Base-by-base conservation (phyloP, 768 basidiomycete species). In the Rhizopogon sp. region DNA sequence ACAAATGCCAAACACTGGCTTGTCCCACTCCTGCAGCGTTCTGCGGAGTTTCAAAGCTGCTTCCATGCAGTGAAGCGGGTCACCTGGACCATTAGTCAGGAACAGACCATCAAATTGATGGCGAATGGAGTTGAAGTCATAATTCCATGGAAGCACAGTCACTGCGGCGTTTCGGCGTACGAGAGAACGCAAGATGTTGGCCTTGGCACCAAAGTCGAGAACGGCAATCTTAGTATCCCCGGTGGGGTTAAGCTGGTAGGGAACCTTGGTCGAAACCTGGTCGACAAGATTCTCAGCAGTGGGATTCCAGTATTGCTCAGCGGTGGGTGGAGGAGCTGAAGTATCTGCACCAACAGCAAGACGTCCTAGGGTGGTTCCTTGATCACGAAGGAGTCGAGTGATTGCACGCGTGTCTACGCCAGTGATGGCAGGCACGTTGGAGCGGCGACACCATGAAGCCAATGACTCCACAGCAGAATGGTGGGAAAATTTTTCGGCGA, bases 331-430 rank as follows among this genome's bases (percentile, higher is more conserved):
- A 39, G 85, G 76, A 11, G 79, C 73, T 1, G 78, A 75, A 16
- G 78, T 77, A 59, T 93, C 93, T 0, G 78, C 67, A 3, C 96
- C 97, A 44, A 97, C 70, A 28, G 93, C 91, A 37, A 99, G 75
- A 49, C 88, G 87, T 45, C 96, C 96, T 9, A 98, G 87, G 1
- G 96, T 99, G 10, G 96, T 98, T 41, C 97, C 97, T 63, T 98
- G 94, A 66, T 98, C 93, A 61, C 97, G 92, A 45, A 99, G 80
- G 4, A 99, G 79, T 25, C 81, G 80, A 10, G 97, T 99, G 66
- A 99, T 90, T 16, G 97, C 97, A 53, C 96, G 92, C 31, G 97
- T 99, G 68, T 98, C 97, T 59, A 98, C 93, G 29, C 95, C 96
- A 4, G 95, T 95, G 63, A 98, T 88, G 51, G 89, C 97, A 35